Evolutionary conservation across 495 filamentous ascomycete genomes (phyloP).

Genomic region (Xylaria cubensis): DNA sequence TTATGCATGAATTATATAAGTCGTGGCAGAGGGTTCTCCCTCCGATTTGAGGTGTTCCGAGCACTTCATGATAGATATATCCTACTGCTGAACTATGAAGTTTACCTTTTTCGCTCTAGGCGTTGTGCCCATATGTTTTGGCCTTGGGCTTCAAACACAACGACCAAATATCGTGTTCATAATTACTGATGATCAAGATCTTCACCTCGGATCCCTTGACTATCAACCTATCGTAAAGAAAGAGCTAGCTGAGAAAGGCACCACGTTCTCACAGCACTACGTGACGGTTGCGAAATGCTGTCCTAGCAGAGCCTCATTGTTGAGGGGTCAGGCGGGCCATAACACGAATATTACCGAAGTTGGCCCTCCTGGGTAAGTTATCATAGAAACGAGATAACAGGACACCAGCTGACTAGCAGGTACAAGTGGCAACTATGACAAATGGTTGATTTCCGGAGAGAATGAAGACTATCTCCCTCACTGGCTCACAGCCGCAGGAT

Average conservation of each 20-base stretch:
- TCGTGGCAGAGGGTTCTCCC: background rate
- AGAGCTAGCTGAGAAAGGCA: constrained; percentile 51
- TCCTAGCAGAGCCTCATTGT: constrained; percentile 58
- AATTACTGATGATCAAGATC: constrained; percentile 63
- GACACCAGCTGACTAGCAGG: background rate
- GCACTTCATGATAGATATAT: background rate
- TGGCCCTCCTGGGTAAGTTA: constrained; percentile 44
- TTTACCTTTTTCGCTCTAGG: background rate
- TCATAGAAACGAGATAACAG: background rate
- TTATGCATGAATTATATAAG: background rate
- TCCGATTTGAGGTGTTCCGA: background rate
- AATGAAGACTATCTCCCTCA: constrained; percentile 64
- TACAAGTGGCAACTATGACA: constrained; percentile 40
- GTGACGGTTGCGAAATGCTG: constrained; percentile 54
- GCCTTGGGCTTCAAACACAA: background rate
- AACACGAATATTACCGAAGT: constrained; percentile 70
- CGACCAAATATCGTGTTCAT: constrained; percentile 59
- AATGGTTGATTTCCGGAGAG: constrained; percentile 61
- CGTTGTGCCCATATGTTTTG: background rate
- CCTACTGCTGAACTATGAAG: background rate
- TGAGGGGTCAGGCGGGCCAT: constrained; percentile 63
- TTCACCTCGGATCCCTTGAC: constrained; percentile 52
- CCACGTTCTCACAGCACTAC: constrained; percentile 56
- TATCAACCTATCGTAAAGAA: constrained; percentile 49
- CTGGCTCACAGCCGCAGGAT: constrained; percentile 63